Percentiles rank a stretch among this genome's conserved stretches.
Conservation (phyloP, 768 basidiomycete genomes). For the Pleurotus tuber-regium region DNA sequence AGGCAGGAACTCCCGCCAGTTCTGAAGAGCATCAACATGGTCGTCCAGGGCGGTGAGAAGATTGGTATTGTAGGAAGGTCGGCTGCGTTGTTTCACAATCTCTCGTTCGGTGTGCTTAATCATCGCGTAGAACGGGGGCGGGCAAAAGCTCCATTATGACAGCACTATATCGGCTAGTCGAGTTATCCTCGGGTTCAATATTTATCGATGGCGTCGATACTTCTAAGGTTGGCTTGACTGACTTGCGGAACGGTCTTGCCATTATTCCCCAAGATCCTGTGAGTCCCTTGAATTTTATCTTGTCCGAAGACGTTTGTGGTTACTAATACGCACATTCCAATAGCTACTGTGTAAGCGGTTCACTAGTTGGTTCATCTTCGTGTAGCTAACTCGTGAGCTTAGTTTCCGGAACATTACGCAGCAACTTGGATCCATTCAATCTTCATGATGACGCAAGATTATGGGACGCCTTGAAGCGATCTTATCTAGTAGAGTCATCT, state of each 20-base stretch:
- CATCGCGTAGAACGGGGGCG: slow-evolving; percentile 64
- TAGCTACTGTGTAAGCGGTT: slow-evolving; percentile 45
- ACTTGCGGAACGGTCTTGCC: slow-evolving; percentile 63
- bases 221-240: slow-evolving; percentile 72
- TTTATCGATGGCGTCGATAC: slow-evolving; percentile 82
- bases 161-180: slow-evolving; percentile 82
- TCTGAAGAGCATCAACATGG: slow-evolving; percentile 77
- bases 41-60: slow-evolving; percentile 76
- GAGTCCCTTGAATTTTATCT: slow-evolving; percentile 26
- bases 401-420: slow-evolving; percentile 80
- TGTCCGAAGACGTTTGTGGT: too few species aligned
- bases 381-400: slow-evolving; percentile 14
- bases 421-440: slow-evolving; percentile 89
- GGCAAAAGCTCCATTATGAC: slow-evolving; percentile 92
- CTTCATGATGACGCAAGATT: slow-evolving; percentile 75
- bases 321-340: too few species aligned
- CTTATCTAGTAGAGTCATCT: slow-evolving; percentile 69
- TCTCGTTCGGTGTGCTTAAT: not conserved
- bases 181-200: slow-evolving; percentile 73
- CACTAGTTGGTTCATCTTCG: not conserved
- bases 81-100: slow-evolving; percentile 1
- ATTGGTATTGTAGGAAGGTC: slow-evolving; percentile 83
- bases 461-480: slow-evolving; percentile 86
- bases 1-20: slow-evolving; percentile 87
- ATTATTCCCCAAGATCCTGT: slow-evolving; percentile 88